Evolutionary conservation across 1,284 basidiomycete genomes (phyloP).

Genomic region (Moesziomyces antarcticus): DNA sequence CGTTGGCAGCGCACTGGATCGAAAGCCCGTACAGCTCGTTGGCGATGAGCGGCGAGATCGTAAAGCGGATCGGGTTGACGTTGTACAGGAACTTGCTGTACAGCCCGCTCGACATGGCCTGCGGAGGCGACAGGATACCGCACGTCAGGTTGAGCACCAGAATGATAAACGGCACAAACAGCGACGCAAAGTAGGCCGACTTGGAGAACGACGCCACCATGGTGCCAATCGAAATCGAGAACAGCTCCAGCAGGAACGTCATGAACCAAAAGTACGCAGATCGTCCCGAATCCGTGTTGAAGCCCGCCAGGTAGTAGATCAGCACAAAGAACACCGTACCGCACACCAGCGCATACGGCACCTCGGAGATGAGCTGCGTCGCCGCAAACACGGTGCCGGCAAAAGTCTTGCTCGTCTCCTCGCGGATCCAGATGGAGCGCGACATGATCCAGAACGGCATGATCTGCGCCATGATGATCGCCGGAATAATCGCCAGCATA

Average conservation of each 20-base stretch:
- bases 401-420: conserved; percentile 61
- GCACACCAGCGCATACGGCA: conserved; percentile 77
- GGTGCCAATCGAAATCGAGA: conserved; percentile 51
- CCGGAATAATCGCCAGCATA: conserved; percentile 74
- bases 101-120: conserved; percentile 44
- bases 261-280: conserved; percentile 80
- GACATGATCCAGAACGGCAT: conserved; percentile 87
- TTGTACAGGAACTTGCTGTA: conserved; percentile 61
- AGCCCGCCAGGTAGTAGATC: conserved; percentile 74
- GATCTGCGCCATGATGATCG: conserved; percentile 81
- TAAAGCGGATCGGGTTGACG: conserved; percentile 58
- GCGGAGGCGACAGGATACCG: conserved; percentile 78
- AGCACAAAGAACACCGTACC: conserved; percentile 44
- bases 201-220: conserved; percentile 70
- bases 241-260: conserved; percentile 54
- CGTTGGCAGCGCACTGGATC: conserved; percentile 76
- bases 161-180: conserved; percentile 80
- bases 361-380: conserved; percentile 69
- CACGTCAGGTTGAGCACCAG: conserved; percentile 68
- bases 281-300: conserved; percentile 70
- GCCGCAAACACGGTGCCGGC: conserved; percentile 66
- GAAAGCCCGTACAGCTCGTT: conserved; percentile 81
- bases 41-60: conserved; percentile 73
- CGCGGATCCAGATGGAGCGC: conserved; percentile 69
- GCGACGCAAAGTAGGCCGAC: conserved; percentile 75